phyloP scores from a whole-genome alignment of 1,284 basidiomycete genomes.

The Hortiboletus rubellus region DNA sequence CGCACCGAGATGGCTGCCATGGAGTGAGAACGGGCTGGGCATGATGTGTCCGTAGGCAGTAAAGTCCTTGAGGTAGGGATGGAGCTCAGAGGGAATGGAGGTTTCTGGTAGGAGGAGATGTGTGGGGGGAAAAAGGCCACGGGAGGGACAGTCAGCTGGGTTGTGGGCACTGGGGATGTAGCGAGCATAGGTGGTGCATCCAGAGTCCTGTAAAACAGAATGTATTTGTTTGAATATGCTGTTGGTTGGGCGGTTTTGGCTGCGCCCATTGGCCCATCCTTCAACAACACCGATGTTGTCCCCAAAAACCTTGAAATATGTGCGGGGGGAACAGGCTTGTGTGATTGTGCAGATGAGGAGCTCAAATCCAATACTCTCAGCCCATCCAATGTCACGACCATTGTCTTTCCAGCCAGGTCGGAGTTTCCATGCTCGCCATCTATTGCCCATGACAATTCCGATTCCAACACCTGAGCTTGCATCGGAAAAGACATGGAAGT shows the following conservation, averaged over 20 bases:
- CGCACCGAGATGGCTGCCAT: too few species aligned
- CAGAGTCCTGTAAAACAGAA: too few species aligned
- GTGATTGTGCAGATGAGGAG: neutral
- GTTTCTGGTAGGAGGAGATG: neutral
- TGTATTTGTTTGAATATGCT: neutral
- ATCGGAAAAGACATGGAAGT: constrained; percentile 33
- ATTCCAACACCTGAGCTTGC: constrained; percentile 40
- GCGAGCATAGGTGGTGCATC: too few species aligned
- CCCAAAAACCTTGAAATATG: constrained; percentile 20
- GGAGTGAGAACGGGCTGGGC: neutral
- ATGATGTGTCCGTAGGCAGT: too few species aligned
- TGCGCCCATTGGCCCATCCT: neutral
- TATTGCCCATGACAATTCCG: constrained; percentile 12
- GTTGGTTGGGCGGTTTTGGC: neutral
- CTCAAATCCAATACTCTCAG: constrained; percentile 4
- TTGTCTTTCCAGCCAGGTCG: neutral
- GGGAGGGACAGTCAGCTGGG: neutral
- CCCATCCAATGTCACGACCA: constrained; percentile 34
- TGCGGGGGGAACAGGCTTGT: accelerated
- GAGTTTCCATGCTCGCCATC: constrained; percentile 17
- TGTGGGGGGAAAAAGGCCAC: neutral
- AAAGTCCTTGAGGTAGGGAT: neutral
- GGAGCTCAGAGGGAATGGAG: neutral
- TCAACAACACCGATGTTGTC: constrained; percentile 17
- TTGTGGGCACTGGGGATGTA: neutral